Evolutionary conservation across 768 basidiomycete genomes (phyloP).

Genomic region (Porpolomopsis calyptriformis): DNA sequence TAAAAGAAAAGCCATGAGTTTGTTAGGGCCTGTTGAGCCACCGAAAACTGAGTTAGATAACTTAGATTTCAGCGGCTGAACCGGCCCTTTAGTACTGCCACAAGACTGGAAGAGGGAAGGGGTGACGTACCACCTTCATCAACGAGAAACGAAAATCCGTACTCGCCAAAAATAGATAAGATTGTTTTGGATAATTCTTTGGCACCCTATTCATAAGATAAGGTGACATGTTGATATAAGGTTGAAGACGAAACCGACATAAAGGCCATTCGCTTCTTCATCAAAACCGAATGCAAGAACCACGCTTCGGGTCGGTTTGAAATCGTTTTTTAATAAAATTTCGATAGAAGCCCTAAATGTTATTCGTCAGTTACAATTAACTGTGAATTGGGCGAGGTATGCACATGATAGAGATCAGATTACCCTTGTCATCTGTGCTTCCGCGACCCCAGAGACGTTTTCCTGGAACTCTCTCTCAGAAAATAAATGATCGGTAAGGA

Average conservation of each 20-base stretch:
- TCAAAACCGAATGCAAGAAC: constrained; percentile 67
- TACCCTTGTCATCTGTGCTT: constrained; percentile 64
- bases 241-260: constrained; percentile 21
- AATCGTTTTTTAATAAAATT: constrained; percentile 49
- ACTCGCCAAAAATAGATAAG: constrained; percentile 50
- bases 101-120: background rate
- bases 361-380: background rate
- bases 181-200: constrained; percentile 36
- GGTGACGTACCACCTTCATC: constrained; percentile 73
- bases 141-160: constrained; percentile 67
- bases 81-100: background rate
- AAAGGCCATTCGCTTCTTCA: constrained; percentile 51
- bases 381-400: constrained; percentile 5
- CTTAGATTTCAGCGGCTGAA: background rate
- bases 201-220: too few relatives aligned
- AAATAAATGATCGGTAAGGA: background rate
- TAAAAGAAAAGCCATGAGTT: background rate
- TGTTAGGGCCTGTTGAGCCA: background rate
- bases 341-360: constrained; percentile 43
- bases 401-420: constrained; percentile 58
- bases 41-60: background rate
- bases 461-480: constrained; percentile 17
- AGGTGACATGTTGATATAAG: background rate
- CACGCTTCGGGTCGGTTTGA: constrained; percentile 51
- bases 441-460: constrained; percentile 70